Evolutionary conservation across 306 rosid species (phyloP).

Genomic region (Sophora flavescens): DNA sequence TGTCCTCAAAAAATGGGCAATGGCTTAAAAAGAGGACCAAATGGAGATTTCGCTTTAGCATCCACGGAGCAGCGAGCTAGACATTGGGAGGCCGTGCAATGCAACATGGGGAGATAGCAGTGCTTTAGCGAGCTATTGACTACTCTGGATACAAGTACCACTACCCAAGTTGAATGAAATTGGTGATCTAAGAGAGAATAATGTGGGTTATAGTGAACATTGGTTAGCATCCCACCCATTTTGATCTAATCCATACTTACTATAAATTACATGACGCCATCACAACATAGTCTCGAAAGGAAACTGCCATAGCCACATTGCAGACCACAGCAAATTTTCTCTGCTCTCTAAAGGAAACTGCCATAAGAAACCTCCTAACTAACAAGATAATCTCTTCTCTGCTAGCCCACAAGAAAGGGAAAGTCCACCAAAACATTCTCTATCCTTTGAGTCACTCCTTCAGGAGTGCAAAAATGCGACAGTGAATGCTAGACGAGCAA

Average conservation of each 20-base stretch:
- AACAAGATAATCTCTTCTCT: not conserved
- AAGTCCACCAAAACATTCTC: constrained; percentile 15
- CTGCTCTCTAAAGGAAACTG: too few species aligned
- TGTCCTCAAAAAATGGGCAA: too few species aligned
- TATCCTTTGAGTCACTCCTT: not conserved
- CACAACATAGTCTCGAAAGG: not conserved
- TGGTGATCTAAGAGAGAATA: not conserved
- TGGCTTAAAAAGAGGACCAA: too few species aligned
- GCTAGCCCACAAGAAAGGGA: not conserved
- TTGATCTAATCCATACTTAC: constrained; percentile 7
- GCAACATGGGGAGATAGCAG: too few species aligned
- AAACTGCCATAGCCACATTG: not conserved
- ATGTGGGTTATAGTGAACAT: not conserved
- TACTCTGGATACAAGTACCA: too few species aligned
- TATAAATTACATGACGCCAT: not conserved
- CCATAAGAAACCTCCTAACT: too few species aligned
- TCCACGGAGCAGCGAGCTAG: too few species aligned
- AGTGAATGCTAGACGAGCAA: constrained; percentile 7
- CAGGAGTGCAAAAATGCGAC: not conserved
- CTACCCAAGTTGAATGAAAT: constrained; percentile 1
- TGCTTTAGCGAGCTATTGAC: too few species aligned
- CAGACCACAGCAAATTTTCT: too few species aligned
- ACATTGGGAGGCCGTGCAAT: too few species aligned
- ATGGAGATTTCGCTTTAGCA: too few species aligned
- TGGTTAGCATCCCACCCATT: not conserved